A percentile compares a stretch with the other conserved stretches of the same genome.
phyloP scores from a whole-genome alignment of 257 asterid genomes.

The Gynochthodes officinalis region DNA sequence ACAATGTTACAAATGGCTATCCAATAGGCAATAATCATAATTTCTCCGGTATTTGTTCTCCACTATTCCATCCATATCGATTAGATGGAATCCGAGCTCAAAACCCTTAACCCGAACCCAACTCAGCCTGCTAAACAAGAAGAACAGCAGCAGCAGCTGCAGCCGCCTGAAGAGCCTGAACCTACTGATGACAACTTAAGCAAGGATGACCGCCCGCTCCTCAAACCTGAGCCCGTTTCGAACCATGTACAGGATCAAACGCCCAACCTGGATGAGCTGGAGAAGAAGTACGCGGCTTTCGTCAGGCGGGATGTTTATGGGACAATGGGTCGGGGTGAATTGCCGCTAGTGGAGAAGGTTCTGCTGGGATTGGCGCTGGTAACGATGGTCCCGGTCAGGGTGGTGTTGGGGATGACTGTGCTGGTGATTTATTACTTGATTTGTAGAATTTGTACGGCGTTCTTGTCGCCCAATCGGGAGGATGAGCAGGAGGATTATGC shows the following conservation, averaged over 20 bases:
- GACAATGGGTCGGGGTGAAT: conserved; percentile 63
- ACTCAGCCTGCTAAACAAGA: conserved; percentile 15
- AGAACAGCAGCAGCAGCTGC: too few species aligned
- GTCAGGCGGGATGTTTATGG: conserved; percentile 81
- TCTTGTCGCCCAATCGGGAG: conserved; percentile 58
- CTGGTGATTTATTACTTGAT: conserved; percentile 68
- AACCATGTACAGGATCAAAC: conserved; percentile 15
- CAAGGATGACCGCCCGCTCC: conserved; percentile 64
- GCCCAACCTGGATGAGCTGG: conserved; percentile 55
- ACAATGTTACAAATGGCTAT: conserved; percentile 1
- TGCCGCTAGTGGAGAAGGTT: conserved; percentile 59
- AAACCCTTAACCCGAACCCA: conserved; percentile 26
- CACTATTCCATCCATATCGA: conserved; percentile 1
- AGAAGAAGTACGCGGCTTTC: conserved; percentile 65
- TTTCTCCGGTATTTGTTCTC: not conserved
- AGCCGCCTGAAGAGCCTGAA: too few species aligned
- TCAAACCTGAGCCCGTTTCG: conserved; percentile 43
- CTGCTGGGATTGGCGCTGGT: conserved; percentile 55
- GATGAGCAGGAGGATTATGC: conserved; percentile 94
- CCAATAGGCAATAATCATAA: not conserved
- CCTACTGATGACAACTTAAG: conserved; percentile 19
- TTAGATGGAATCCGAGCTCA: conserved; percentile 68
- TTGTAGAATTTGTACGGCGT: conserved; percentile 77
- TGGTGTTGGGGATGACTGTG: conserved; percentile 40
- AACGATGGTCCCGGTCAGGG: conserved; percentile 60